Evolutionary conservation across 306 rosid genomes (phyloP), one percentile per base, ranked within the genome.

Genomic region (Fagus crenata): DNA sequence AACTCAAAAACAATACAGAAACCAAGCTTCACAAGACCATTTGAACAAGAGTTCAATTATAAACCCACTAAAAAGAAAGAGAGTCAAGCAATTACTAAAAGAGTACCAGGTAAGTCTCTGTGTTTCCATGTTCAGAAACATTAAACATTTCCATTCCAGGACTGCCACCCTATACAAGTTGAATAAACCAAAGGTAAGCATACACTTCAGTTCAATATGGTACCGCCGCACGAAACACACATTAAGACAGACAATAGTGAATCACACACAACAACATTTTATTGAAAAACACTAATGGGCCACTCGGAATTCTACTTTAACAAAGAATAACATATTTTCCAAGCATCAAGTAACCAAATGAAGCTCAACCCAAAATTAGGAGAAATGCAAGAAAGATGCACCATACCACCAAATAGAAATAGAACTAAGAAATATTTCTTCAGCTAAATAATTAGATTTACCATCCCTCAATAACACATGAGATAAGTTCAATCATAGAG

Each of bases 161-260:
- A 85, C 91, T 73, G 87, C 92, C 91, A 85, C 96, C 87, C 96
- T 90, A 85, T 55, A 79, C 35, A 69, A 84, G 71, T 49, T 60
- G 72, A 84, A 32, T 1, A 55, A 60, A 75, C 6, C 5, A 51
- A 77, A 53, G n/a, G 77, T 88, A 75, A 87, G 78, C 75, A 46
- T 42, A 54, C 69, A 75, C 14, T 11, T 53, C 54, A 14, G 39
- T 14, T 63, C 49, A n/a, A 67, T 32, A 67, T 6, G 32, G 40
- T 3, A 3, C 8, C 17, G 51, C 14, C 11, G 51, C 11, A 17
- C 3, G 46, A 67, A 61, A 67, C 9, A 5, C 13, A 4, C 46
- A 39, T 67, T 17, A n/a, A 40, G 13, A 67, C 14, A 67, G 37
- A 6, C 18, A 67, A 1, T 32, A 67, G 5, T 39, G 32, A 67